Percentiles rank a stretch among this genome's conserved stretches.
Evolutionary conservation across 768 basidiomycete species (phyloP).

Genomic region (Collybia mongolica): DNA sequence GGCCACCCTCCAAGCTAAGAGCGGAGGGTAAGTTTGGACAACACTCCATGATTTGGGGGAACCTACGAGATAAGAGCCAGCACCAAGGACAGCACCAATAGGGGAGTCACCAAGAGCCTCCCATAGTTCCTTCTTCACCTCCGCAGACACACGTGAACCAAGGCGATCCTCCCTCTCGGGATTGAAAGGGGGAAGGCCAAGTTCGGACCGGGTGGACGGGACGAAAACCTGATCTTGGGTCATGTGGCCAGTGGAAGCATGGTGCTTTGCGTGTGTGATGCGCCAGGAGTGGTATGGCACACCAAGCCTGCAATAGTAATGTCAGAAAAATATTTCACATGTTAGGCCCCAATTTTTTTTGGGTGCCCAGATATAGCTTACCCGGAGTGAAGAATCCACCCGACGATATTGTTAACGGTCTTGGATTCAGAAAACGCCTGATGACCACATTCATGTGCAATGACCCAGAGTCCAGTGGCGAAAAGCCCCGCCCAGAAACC

Average conservation of each 20-base stretch:
- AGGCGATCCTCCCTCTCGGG: conserved; percentile 61
- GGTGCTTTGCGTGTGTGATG: conserved; percentile 92
- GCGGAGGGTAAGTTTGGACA: background rate
- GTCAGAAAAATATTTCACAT: conserved; percentile 11
- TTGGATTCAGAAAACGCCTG: conserved; percentile 95
- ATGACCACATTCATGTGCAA: conserved; percentile 95
- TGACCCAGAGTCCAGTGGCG: conserved; percentile 90
- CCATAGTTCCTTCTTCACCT: conserved; percentile 70
- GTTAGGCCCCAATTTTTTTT: conserved; percentile 9
- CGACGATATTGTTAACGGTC: conserved; percentile 86
- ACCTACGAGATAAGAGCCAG: conserved; percentile 60
- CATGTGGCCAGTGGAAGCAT: conserved; percentile 92
- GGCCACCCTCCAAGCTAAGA: conserved; percentile 81
- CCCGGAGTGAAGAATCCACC: conserved; percentile 91
- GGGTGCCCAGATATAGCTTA: conserved; percentile 32
- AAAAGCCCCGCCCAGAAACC: conserved; percentile 82
- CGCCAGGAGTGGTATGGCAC: conserved; percentile 98
- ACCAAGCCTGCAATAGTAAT: conserved; percentile 57
- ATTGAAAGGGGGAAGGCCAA: conserved; percentile 64
- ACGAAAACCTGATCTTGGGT: conserved; percentile 96
- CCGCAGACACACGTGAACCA: conserved; percentile 63
- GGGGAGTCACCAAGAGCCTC: conserved; percentile 94
- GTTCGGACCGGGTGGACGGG: conserved; percentile 79
- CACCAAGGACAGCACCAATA: conserved; percentile 56
- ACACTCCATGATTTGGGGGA: background rate